Evolutionary conservation across 768 basidiomycete species (phyloP).

Genomic region (Phlebiopsis gigantea): DNA sequence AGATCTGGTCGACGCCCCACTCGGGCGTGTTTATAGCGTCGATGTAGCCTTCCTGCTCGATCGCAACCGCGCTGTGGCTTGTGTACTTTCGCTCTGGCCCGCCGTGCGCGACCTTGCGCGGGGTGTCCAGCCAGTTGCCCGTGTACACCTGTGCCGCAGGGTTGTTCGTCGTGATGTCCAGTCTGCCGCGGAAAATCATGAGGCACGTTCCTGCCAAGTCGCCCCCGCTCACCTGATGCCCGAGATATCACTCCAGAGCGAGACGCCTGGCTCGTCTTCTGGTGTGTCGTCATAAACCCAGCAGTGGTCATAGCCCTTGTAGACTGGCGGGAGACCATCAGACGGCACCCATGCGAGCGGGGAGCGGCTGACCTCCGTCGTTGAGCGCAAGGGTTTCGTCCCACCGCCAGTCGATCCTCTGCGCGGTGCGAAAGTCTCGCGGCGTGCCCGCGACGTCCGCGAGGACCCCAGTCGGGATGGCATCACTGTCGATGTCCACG

Average conservation of each 20-base stretch:
- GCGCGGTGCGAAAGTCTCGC: constrained; percentile 37
- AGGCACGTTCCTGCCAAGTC: constrained; percentile 2
- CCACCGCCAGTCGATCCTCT: constrained; percentile 20
- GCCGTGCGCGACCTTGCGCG: constrained; percentile 44
- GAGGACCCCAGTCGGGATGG: constrained; percentile 35
- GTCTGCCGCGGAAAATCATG: constrained; percentile 22
- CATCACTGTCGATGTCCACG: constrained; percentile 34
- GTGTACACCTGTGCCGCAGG: constrained; percentile 49
- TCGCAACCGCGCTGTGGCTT: constrained; percentile 39
- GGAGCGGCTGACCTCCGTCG: constrained; percentile 17
- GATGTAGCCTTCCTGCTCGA: constrained; percentile 50
- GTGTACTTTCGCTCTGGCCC: constrained; percentile 39
- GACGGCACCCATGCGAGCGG: background rate
- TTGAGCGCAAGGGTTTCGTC: constrained; percentile 21
- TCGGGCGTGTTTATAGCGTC: constrained; percentile 54
- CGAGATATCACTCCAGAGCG: constrained; percentile 43
- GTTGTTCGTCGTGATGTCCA: constrained; percentile 47
- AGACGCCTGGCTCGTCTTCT: constrained; percentile 25
- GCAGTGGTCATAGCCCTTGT: constrained; percentile 44
- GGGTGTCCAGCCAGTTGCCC: constrained; percentile 38
- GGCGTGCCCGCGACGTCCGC: constrained; percentile 27
- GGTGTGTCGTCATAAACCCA: constrained; percentile 42
- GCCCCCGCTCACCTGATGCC: constrained; percentile 38
- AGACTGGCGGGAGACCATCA: constrained; percentile 26
- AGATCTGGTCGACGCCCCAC: constrained; percentile 49